Evolutionary conservation across 371 early-diverging fungal species (phyloP), one percentile per base, ranked within the genome.

Genomic region (Synchytrium microbalum): DNA sequence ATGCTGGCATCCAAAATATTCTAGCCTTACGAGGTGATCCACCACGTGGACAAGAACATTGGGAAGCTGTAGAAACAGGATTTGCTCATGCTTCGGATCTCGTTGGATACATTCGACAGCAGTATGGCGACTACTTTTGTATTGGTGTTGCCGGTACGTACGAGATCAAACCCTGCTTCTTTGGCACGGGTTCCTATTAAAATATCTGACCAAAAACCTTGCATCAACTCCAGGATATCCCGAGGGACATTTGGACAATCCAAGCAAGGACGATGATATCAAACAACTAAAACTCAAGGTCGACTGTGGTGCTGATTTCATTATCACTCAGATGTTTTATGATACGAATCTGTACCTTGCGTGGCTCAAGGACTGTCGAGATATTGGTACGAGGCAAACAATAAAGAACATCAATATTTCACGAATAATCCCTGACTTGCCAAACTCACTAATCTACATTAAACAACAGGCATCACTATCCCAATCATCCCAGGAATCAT

Each of bases 401-500:
- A n/a, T 32, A 16, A 10, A 19, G 24, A 16, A 14, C 24, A 14
- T 24, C 58, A 24, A 57, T 24, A 14, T 24, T 23, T 23, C 25
- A 57, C 16, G 14, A 24, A 57, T 57, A 14, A 57, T 57, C 24
- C 19, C 24, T 23, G 54, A 16, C 52, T 28, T 66, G 25, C 31
- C 29, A 53, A n/a, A 53, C 3, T 33, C 26, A 23, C 56, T 2
- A 29, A 14, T 14, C n/a, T 14, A 16, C 1, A 60, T 32, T 63
- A 24, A 19, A 14, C 26, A 27, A 16, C 51, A 52, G 93, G 92
- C 32, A 88, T 94, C 72, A 84, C 72, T 19, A 83, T 86, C 58
- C 96, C 96, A 38, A 93, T 96, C 56, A 79, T 96, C 54, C 95
- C 96, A 0, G 96, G 96, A 38, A 85, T 96, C 63, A 92, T 96